Base-by-base conservation (phyloP, 2,329 filamentous ascomycete genomes). In the Botrytis sinoallii region DNA sequence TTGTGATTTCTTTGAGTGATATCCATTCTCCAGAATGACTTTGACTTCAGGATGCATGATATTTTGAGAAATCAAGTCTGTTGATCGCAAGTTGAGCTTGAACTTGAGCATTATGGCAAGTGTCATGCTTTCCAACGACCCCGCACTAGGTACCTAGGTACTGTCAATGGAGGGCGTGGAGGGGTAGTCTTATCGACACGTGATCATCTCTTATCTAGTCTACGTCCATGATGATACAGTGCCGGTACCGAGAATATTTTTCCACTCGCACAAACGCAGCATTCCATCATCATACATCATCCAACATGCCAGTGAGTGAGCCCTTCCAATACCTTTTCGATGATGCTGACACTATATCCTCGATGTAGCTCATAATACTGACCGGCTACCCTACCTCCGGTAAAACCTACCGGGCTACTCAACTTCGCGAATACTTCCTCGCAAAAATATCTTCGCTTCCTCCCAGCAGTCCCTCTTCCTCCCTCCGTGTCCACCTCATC, bases 401-500 rank as follows among this genome's bases (percentile, higher is more conserved):
- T 81, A 92, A 92, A 83, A 89, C 89, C 48, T 88, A 88, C 32
- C 88, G 90, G 77, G 89, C 90, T 20, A 84, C 85, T 64, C 89
- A 95, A 82, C 88, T 96, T 18, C 83, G 90, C 79, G 82, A 86
- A 48, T 90, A 90, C 83, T 89, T 95, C 80, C 76, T 89, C 87
- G 79, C 89, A 91, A 81, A 82, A 83, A 76, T 79, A 78, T 73
- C 79, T 73, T 73, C 79, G 66, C 76, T 79, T 63, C 78, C 78
- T 40, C 76, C 83, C 35, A 81, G 83, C 22, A 72, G 80, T 29
- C 75, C 79, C 44, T 75, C 77, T 35, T 78, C 79, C 32, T 75
- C 73, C 74, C 89, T 93, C 78, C 90, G 90, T 74, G 85, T 94
- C 4, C 91, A 94, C 81, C 88, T 93, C 77, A 89, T 95, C 79